phyloP scores from a whole-genome alignment of 495 filamentous ascomycete genomes.

The Mytilinidion resinicola region DNA sequence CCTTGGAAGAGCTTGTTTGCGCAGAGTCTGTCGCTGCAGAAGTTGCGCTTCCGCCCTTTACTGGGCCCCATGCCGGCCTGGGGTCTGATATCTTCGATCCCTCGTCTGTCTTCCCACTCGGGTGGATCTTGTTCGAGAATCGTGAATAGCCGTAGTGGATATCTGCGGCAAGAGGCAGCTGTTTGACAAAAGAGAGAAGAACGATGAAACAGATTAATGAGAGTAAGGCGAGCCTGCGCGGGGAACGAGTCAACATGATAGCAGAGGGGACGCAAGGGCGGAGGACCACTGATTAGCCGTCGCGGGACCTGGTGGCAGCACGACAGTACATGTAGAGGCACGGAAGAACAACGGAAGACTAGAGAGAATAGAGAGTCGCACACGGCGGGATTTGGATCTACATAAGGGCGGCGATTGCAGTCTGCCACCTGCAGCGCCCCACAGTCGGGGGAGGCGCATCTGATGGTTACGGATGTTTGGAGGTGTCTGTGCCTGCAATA shows the following conservation, averaged over 20 bases:
- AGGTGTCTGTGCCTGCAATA: no score
- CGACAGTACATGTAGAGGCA: background rate
- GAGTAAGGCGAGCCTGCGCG: slow-evolving; percentile 18
- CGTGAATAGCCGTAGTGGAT: slow-evolving; percentile 12
- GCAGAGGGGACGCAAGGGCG: background rate
- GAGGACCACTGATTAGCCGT: slow-evolving; percentile 1
- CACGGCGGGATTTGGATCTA: no score
- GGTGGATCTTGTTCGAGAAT: background rate
- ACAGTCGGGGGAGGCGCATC: no score
- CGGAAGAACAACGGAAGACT: no score
- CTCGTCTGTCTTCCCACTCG: background rate
- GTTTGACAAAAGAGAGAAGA: slow-evolving; percentile 10
- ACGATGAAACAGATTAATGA: slow-evolving; percentile 15
- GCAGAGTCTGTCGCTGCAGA: slow-evolving; percentile 1
- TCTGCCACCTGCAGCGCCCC: no score
- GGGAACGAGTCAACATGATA: slow-evolving; percentile 22
- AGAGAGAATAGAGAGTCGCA: no score
- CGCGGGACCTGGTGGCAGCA: background rate
- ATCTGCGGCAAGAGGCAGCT: slow-evolving; percentile 5
- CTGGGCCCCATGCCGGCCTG: background rate
- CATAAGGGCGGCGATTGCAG: no score
- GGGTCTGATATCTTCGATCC: background rate
- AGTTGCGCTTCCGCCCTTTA: background rate
- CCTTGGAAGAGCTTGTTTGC: slow-evolving; percentile 9
- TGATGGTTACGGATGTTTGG: no score